phyloP scores from a whole-genome alignment of 1,284 basidiomycete species.

The Ganoderma sp. region DNA sequence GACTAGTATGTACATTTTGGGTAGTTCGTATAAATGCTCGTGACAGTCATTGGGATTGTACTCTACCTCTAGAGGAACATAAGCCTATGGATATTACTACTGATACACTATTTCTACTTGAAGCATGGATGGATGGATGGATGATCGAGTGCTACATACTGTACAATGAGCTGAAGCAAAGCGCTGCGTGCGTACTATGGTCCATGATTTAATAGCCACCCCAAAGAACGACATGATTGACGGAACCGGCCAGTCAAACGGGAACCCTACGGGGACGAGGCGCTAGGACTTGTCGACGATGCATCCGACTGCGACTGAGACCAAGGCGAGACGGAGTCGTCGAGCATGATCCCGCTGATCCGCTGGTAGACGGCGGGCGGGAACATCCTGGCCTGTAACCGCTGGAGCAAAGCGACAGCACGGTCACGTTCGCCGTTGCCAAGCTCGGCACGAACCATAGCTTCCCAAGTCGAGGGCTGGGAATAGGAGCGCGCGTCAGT shows the following conservation, averaged over 20 bases:
- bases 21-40: constrained; percentile 3
- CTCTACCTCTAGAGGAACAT: constrained; percentile 16
- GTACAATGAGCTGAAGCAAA: constrained; percentile 13
- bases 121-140: constrained; percentile 1
- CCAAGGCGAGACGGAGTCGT: constrained; percentile 45
- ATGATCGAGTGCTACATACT: constrained; percentile 8
- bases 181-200: constrained; percentile 1
- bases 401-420: constrained; percentile 75
- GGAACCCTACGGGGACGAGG: constrained; percentile 12
- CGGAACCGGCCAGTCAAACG: constrained; percentile 15
- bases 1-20: constrained; percentile 23
- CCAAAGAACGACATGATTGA: constrained; percentile 14
- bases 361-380: constrained; percentile 55
- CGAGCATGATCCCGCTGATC: constrained; percentile 50
- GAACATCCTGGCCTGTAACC: constrained; percentile 80
- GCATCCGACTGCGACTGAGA: constrained; percentile 33
- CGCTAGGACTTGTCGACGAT: constrained; percentile 22
- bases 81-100: constrained; percentile 17
- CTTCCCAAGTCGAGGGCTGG: constrained; percentile 89
- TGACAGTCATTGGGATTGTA: constrained; percentile 13
- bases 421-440: constrained; percentile 74
- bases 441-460: constrained; percentile 94
- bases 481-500: constrained; percentile 13
- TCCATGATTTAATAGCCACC: constrained; percentile 4
- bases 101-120: constrained; percentile 18